Conservation (phyloP, 345 rosid species). For the Trapa incisa region DNA sequence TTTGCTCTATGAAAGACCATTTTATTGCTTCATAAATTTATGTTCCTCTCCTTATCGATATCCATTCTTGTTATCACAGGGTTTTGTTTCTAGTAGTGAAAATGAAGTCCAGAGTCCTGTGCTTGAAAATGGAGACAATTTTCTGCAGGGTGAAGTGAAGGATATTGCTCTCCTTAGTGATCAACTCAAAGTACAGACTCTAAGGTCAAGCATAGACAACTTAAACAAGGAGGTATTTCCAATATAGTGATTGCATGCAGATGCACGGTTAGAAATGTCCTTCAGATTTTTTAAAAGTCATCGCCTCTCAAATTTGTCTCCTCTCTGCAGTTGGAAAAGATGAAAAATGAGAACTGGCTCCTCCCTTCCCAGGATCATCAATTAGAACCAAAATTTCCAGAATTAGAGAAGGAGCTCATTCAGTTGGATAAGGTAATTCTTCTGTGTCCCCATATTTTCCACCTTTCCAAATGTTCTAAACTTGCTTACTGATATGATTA, state of each 20-base stretch:
- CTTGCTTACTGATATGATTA: conserved; percentile 5
- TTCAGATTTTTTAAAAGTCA: background rate
- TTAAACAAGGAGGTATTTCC: conserved; percentile 64
- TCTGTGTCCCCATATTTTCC: conserved; percentile 2
- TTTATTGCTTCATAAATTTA: background rate
- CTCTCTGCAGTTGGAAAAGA: conserved; percentile 60
- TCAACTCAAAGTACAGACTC: conserved; percentile 49
- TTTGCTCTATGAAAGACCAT: background rate
- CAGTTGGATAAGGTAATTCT: conserved; percentile 55
- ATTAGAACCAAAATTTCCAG: conserved; percentile 43
- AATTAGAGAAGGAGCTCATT: conserved; percentile 48
- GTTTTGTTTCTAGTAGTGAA: conserved; percentile 14
- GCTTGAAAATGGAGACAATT: conserved; percentile 25
- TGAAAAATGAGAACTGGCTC: conserved; percentile 84
- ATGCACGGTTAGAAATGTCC: background rate
- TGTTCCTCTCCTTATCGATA: background rate
- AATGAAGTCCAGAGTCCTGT: conserved; percentile 29
- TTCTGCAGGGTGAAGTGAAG: conserved; percentile 26
- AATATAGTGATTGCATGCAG: background rate
- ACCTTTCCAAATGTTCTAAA: background rate
- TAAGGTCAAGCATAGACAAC: conserved; percentile 84
- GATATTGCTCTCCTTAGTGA: conserved; percentile 42
- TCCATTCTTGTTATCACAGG: background rate
- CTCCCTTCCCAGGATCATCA: conserved; percentile 36
- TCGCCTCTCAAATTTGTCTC: background rate